phyloP scores from a whole-genome alignment of 768 basidiomycete species.

The Phylloporus sp. region DNA sequence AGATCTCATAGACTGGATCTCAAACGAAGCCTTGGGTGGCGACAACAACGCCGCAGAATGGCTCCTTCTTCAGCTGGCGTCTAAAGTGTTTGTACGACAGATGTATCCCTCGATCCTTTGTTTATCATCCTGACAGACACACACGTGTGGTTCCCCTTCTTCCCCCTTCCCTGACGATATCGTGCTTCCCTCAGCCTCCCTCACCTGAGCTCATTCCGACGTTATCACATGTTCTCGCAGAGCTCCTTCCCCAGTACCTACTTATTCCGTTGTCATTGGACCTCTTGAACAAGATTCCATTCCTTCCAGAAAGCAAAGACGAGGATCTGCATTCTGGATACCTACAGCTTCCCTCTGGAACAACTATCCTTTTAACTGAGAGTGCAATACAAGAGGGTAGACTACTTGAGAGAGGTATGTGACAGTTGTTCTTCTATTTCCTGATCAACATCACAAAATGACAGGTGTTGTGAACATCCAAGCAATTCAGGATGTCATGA shows the following conservation, averaged over 20 bases:
- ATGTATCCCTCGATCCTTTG: background rate
- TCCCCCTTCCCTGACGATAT: constrained; percentile 60
- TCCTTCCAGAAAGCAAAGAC: constrained; percentile 61
- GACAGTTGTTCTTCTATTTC: background rate
- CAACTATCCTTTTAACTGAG: constrained; percentile 60
- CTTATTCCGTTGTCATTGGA: constrained; percentile 59
- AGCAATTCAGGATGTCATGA: constrained; percentile 59
- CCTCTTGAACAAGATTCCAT: constrained; percentile 51
- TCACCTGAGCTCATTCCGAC: constrained; percentile 35
- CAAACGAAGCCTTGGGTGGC: constrained; percentile 60
- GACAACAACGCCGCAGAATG: constrained; percentile 71
- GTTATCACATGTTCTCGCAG: constrained; percentile 49
- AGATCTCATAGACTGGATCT: constrained; percentile 69
- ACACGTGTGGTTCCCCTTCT: constrained; percentile 61
- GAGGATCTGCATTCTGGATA: constrained; percentile 71
- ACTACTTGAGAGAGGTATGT: constrained; percentile 45
- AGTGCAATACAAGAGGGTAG: constrained; percentile 62
- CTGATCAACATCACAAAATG: background rate
- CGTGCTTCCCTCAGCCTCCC: constrained; percentile 51
- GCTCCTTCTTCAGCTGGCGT: constrained; percentile 56
- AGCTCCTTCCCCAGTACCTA: constrained; percentile 53
- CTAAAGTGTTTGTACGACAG: constrained; percentile 52
- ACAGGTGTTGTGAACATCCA: constrained; percentile 61
- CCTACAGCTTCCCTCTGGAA: constrained; percentile 65
- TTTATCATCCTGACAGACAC: constrained; percentile 41